A percentile compares a stretch with the other conserved stretches of the same genome.
Conservation (phyloP, 208 protist species). For the Trypanosoma melophagium region DNA sequence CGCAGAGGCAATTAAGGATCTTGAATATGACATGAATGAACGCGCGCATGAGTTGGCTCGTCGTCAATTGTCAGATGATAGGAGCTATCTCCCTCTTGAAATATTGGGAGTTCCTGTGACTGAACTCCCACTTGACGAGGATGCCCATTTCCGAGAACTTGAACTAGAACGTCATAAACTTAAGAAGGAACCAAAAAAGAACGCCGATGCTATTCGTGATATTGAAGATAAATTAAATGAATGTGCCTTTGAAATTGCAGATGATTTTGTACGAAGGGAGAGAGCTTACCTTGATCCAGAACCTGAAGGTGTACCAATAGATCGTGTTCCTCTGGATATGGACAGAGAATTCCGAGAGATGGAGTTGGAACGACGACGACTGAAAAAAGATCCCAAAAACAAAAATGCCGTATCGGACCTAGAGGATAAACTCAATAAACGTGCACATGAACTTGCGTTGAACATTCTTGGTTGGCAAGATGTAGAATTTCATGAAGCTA, state of each 20-base stretch:
- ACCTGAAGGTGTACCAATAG: constrained; percentile 72
- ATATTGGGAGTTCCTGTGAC: constrained; percentile 62
- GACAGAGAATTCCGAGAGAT: constrained; percentile 68
- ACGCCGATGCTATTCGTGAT: constrained; percentile 23
- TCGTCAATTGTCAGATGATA: constrained; percentile 45
- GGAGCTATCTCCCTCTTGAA: constrained; percentile 63
- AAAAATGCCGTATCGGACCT: constrained; percentile 37
- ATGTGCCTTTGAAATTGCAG: constrained; percentile 57
- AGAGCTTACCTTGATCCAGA: constrained; percentile 74
- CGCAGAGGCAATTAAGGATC: constrained; percentile 36
- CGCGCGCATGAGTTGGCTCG: constrained; percentile 55
- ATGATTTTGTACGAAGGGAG: constrained; percentile 57
- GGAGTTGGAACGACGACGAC: constrained; percentile 68
- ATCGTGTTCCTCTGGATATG: constrained; percentile 50
- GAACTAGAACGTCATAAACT: constrained; percentile 38
- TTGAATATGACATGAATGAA: constrained; percentile 60
- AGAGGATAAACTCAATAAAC: constrained; percentile 55
- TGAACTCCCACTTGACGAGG: constrained; percentile 63
- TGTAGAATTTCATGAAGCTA: constrained; percentile 72
- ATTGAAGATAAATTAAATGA: constrained; percentile 56
- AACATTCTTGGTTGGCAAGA: constrained; percentile 81
- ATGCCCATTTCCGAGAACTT: constrained; percentile 50
- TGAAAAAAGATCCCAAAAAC: constrained; percentile 37
- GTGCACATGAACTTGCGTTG: constrained; percentile 60
- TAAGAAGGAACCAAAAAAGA: no score